Evolutionary conservation across 1,284 basidiomycete genomes (phyloP), one percentile per base, ranked within the genome.

Genomic region (Heliocybe sulcata): DNA sequence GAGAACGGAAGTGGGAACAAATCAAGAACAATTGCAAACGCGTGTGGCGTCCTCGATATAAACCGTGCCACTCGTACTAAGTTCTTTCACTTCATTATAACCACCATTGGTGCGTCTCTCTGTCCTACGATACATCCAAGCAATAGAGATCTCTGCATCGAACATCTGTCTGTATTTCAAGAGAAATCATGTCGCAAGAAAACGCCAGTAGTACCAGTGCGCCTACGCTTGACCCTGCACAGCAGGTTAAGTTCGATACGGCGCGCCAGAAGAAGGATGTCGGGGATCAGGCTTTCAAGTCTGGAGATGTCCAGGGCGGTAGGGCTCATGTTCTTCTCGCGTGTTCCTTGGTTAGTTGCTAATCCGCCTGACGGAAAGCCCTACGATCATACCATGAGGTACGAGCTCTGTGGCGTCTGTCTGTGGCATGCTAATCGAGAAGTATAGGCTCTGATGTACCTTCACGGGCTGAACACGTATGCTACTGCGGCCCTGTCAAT

Each of bases 281-380:
- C 12, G 89, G 71, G n/a, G 89, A 92, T 74, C 70, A 79, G 57
- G 83, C 85, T 1, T 92, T 90, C 73, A 89, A 86, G 66, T 66
- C 69, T 9, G 85, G 83, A 16, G 77, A 89, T 58, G 55, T 79
- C 45, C 77, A 79, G 63, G 75, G 71, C 62, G 89, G 88, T 90
- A 61, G 55, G 29, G 80, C 61, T 20, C 45, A 53, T 58, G n/a
- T 31, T 49, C 29, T 52, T 38, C n/a, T 38, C 25, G 14, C 45
- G 27, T 35, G 23, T 22, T 35, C 20, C 1, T 35, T 12, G 23
- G 50, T 31, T 27, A 47, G 52, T 53, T n/a, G 6, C 31, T 26
- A 22, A 23, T 31, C 56, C 42, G 53, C 20, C 42, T 35, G 56
- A 54, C 56, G 45, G 54, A n/a, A 54, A 90, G 85, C 86, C 56